Conservation (phyloP, 768 basidiomycete species). For the Russula earlei region DNA sequence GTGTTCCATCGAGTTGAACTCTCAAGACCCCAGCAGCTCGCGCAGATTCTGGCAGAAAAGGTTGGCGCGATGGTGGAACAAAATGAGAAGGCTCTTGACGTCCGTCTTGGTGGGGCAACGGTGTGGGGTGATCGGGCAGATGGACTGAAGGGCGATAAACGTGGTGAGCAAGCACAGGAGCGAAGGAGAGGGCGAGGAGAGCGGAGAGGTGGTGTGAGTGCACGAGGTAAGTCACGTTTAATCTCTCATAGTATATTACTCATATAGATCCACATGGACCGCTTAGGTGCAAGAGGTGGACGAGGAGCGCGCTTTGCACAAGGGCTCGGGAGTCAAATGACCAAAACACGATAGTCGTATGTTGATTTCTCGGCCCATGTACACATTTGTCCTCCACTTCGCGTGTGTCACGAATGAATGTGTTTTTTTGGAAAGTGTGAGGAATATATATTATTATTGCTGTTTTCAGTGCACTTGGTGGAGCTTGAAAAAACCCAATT, state of each 20-base stretch:
- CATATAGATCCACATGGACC: neutral
- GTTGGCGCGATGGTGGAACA: constrained; percentile 79
- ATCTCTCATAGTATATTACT: neutral
- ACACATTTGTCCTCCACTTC: too few species aligned
- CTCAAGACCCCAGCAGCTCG: constrained; percentile 82
- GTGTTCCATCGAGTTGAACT: constrained; percentile 91
- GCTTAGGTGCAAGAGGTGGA: constrained; percentile 13
- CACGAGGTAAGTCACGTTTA: constrained; percentile 18
- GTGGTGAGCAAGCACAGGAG: constrained; percentile 71
- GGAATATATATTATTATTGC: too few species aligned
- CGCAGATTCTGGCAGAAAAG: constrained; percentile 82
- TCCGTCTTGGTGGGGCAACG: constrained; percentile 62
- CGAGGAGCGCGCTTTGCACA: constrained; percentile 19
- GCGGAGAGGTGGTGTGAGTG: constrained; percentile 44
- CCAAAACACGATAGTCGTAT: constrained; percentile 6
- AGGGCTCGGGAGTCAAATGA: constrained; percentile 16
- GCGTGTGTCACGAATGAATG: too few species aligned
- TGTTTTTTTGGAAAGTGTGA: too few species aligned
- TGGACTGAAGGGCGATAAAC: constrained; percentile 66
- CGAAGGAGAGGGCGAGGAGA: constrained; percentile 68
- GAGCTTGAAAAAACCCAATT: too few species aligned
- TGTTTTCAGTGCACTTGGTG: too few species aligned
- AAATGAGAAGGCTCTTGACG: constrained; percentile 83
- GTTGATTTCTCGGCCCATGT: too few species aligned
- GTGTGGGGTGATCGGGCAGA: constrained; percentile 63